Conservation (phyloP, 1,139 yeast species). For the Yamadazyma buinensis region DNA sequence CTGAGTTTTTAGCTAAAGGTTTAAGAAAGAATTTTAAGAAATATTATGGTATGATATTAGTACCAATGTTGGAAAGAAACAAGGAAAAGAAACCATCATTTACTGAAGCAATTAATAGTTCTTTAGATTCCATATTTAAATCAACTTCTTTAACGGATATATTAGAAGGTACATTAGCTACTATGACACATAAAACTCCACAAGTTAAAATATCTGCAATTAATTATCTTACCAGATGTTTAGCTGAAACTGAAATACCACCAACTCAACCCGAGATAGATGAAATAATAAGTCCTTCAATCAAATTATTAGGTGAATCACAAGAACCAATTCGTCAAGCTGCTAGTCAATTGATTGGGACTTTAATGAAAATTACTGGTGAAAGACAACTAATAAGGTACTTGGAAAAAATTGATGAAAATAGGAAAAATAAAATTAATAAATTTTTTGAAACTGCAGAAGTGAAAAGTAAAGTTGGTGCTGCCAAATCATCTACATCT, state of each 20-base stretch:
- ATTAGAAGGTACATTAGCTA: conserved; percentile 55
- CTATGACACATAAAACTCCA: conserved; percentile 77
- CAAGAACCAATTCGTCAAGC: conserved; percentile 82
- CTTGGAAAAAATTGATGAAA: conserved; percentile 70
- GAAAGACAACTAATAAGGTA: conserved; percentile 59
- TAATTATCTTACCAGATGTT: conserved; percentile 61
- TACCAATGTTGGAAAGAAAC: conserved; percentile 72
- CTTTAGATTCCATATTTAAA: conserved; percentile 62
- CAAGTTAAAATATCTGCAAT: conserved; percentile 72
- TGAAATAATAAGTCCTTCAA: conserved; percentile 49
- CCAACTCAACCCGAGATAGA: conserved; percentile 58
- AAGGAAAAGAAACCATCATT: conserved; percentile 86
- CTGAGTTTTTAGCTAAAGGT: conserved; percentile 64
- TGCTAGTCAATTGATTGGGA: conserved; percentile 77
- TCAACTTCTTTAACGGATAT: conserved; percentile 53
- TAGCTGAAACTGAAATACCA: conserved; percentile 45
- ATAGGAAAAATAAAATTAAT: conserved; percentile 63
- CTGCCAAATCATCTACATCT: background rate
- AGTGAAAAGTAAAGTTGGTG: conserved; percentile 39
- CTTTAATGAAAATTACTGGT: conserved; percentile 78
- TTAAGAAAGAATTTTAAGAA: conserved; percentile 51
- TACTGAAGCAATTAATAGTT: conserved; percentile 60
- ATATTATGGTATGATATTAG: conserved; percentile 53
- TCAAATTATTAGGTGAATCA: conserved; percentile 70
- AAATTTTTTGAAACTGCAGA: conserved; percentile 56